These are phyloP conservation scores for Thelonectria olida DNA, from an alignment of 2,329 filamentous ascomycete genomes.

Conservation along the genomic window DNA sequence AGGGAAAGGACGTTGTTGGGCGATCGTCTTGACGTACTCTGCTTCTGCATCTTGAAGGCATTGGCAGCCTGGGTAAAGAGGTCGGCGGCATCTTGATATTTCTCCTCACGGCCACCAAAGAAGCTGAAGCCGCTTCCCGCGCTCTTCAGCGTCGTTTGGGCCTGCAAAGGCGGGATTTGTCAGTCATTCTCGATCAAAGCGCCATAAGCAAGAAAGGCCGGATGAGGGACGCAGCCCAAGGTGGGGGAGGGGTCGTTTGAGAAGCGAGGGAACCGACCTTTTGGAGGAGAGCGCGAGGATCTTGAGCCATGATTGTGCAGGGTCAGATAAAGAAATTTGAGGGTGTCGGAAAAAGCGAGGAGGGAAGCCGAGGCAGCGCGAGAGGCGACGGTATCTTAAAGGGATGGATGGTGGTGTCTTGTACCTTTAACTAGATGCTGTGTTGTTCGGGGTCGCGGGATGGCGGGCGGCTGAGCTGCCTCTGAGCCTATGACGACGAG, in stretches of 20 bases:
- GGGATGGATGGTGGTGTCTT: slow-evolving; percentile 19
- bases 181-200: not conserved
- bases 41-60: slow-evolving; percentile 87
- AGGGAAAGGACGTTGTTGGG: not conserved
- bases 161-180: slow-evolving; percentile 60
- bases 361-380: slow-evolving; percentile 23
- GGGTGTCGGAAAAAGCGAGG: not conserved
- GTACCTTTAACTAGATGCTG: slow-evolving; percentile 25
- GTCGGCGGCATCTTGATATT: slow-evolving; percentile 89
- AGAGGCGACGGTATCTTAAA: slow-evolving; percentile 20
- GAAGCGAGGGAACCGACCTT: slow-evolving; percentile 62
- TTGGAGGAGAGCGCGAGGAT: slow-evolving; percentile 80
- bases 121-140: slow-evolving; percentile 86
- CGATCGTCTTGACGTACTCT: slow-evolving; percentile 63
- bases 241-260: slow-evolving; percentile 32
- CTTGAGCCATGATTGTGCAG: slow-evolving; percentile 71
- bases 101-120: slow-evolving; percentile 87
- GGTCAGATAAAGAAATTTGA: slow-evolving; percentile 20
- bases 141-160: slow-evolving; percentile 81
- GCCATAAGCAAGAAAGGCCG: slow-evolving; percentile 18
- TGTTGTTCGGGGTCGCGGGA: slow-evolving; percentile 23
- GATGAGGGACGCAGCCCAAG: slow-evolving; percentile 15
- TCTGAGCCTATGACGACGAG: slow-evolving; percentile 36
- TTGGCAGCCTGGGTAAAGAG: slow-evolving; percentile 90
- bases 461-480: slow-evolving; percentile 23